A percentile compares a stretch with the other conserved stretches of the same genome.
These are phyloP conservation scores for Parmales sp. DNA, from an alignment of 108 stramenopile species.

Conservation along the genomic window DNA sequence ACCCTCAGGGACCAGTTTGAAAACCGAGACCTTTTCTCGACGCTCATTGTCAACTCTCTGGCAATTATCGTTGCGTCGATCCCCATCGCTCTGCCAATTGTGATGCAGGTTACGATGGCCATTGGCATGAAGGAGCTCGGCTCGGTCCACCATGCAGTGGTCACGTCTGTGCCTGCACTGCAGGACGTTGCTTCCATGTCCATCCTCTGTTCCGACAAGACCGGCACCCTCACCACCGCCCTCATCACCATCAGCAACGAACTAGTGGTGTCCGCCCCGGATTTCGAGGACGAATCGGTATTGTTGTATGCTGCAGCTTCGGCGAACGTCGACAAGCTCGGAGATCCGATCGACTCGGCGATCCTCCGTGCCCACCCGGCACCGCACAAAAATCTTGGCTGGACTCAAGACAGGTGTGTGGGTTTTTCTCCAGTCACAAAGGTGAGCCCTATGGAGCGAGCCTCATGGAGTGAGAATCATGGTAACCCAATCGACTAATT, in stretches of 20 bases:
- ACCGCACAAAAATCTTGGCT: background rate
- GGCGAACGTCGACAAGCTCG: slow-evolving; percentile 60
- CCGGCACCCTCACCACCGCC: slow-evolving; percentile 75
- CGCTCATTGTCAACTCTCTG: slow-evolving; percentile 24
- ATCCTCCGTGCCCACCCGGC: slow-evolving; percentile 35
- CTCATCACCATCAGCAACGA: slow-evolving; percentile 55
- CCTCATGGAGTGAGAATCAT: no score
- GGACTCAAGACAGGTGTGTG: background rate
- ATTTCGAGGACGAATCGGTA: slow-evolving; percentile 41
- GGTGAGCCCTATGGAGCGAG: no score
- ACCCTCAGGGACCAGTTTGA: background rate
- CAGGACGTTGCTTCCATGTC: slow-evolving; percentile 76
- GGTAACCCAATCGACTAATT: no score
- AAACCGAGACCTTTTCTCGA: slow-evolving; percentile 2
- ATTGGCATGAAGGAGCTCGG: slow-evolving; percentile 66
- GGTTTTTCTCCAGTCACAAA: slow-evolving; percentile 15
- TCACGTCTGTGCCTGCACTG: slow-evolving; percentile 64
- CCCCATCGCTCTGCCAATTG: slow-evolving; percentile 72
- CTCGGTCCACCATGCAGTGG: slow-evolving; percentile 63
- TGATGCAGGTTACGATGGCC: slow-evolving; percentile 64
- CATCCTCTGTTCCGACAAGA: slow-evolving; percentile 74
- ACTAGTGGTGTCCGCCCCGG: slow-evolving; percentile 31
- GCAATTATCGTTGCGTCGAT: slow-evolving; percentile 67
- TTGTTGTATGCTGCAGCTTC: slow-evolving; percentile 46
- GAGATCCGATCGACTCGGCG: slow-evolving; percentile 73